Conservation (phyloP, 2,329 filamentous ascomycete species). For the Fusarium secorum region DNA sequence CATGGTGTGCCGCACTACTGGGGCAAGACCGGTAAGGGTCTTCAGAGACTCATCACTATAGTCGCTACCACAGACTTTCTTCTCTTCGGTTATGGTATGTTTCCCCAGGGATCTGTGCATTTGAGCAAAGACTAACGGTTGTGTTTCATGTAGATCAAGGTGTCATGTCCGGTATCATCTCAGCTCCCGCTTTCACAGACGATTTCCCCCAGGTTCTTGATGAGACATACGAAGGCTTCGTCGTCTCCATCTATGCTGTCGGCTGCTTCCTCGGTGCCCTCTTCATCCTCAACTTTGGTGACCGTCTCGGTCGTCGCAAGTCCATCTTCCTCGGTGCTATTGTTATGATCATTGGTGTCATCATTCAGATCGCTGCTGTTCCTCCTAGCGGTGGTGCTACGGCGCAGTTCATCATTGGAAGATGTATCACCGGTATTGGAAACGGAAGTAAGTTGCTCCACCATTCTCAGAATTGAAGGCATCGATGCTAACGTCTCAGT, state of each 20-base stretch:
- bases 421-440: constrained; percentile 61
- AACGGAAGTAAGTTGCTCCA: constrained; percentile 50
- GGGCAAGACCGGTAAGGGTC: constrained; percentile 30
- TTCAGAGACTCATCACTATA: constrained; percentile 27
- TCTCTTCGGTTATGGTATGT: constrained; percentile 29
- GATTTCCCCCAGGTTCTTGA: constrained; percentile 53
- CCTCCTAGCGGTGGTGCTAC: constrained; percentile 46
- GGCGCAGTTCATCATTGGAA: constrained; percentile 60
- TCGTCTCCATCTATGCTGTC: constrained; percentile 60
- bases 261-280: constrained; percentile 62
- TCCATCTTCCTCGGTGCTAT: constrained; percentile 64
- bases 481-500: constrained; percentile 2
- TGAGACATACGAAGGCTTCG: constrained; percentile 57
- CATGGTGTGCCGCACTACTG: constrained; percentile 28
- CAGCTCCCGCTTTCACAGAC: constrained; percentile 57
- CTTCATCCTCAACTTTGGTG: constrained; percentile 61
- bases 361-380: constrained; percentile 61
- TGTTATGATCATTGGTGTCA: constrained; percentile 68
- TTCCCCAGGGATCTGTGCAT: constrained; percentile 29
- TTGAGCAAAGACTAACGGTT: background rate
- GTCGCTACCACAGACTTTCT: constrained; percentile 30
- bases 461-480: rapidly evolving
- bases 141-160: constrained; percentile 54
- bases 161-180: constrained; percentile 63
- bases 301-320: constrained; percentile 58